Base-by-base conservation (phyloP, 768 basidiomycete genomes). In the Chalciporus piperatus region DNA sequence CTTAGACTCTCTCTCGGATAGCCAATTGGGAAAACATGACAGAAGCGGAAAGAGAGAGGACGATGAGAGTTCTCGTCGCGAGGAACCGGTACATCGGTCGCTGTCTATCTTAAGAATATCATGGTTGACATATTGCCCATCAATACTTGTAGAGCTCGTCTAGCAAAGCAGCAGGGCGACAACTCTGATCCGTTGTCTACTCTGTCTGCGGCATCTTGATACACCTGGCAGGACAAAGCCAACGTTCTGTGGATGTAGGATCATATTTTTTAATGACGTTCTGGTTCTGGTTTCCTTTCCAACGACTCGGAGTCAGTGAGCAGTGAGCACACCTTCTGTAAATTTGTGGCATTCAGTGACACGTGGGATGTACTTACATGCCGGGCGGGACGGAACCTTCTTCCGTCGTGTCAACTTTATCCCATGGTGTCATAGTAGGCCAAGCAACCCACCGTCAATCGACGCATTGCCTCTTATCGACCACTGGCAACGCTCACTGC, bases 21-120 rank as follows among this genome's bases (percentile, higher is more conserved):
- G 75, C 76, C 25, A 85, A 87, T 59, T 87, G 85, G 85, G 65
- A 72, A 38, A 70, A 74, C 49, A 75, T 87, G 72, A 77, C 82
- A 2, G 71, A 77, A 12, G 59, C 70, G 16, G 83, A 89, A 68
- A 76, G 75, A 60, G 78, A 83, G 52, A 70, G 80, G 22, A 83
- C 81, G 3, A 60, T 82, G 37, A 69, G 81, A 33, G 74, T 86
- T 8, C 64, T 87, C 9, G 72, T 75, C 3, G 73, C 73, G 28
- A 72, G 82, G 51, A 83, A 83, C 58, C 73, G 72, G 80, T 77
- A 4, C 12, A 27, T 30, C 20, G 19, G n/a, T n/a, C 23, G 13
- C 20, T 35, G 22, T 1, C 14, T 20, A 11, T 35, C n/a, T n/a
- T n/a, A n/a, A n/a, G n/a, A n/a, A n/a, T 12, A 14, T 50, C n/a